Percentiles rank a stretch among this genome's conserved stretches.
Evolutionary conservation across 2,329 filamentous ascomycete species (phyloP).

Genomic region (Nannizzia gypsea): DNA sequence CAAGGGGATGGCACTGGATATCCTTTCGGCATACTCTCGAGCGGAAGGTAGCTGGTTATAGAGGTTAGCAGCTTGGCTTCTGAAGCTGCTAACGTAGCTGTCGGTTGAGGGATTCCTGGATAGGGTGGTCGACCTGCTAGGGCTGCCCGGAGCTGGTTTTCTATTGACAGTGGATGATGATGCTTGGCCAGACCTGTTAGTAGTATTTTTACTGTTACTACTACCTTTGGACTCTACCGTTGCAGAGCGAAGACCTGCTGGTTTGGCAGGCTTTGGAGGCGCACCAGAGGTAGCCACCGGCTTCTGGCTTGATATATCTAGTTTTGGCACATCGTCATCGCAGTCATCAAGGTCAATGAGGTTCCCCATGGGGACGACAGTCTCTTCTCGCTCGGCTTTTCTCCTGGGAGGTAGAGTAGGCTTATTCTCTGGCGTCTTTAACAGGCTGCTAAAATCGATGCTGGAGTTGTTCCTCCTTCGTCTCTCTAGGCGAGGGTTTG

Average conservation of each 20-base stretch:
- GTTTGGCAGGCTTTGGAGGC: constrained; percentile 36
- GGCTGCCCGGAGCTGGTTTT: constrained; percentile 15
- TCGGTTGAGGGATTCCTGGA: constrained; percentile 4
- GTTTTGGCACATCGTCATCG: constrained; percentile 15
- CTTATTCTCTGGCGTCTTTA: constrained; percentile 22
- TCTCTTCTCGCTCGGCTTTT: constrained; percentile 16
- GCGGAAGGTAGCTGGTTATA: constrained; percentile 16
- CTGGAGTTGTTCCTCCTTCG: constrained; percentile 19
- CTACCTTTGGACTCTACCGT: constrained; percentile 7
- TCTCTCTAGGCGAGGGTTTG: constrained; percentile 29
- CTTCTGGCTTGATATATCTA: constrained; percentile 14
- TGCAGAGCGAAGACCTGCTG: constrained; percentile 21
- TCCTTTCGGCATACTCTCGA: constrained; percentile 14
- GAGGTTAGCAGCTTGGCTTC: constrained; percentile 13
- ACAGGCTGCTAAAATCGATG: constrained; percentile 18
- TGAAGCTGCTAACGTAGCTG: constrained; percentile 14
- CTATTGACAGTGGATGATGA: constrained; percentile 7
- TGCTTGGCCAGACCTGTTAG: not conserved
- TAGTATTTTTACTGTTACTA: constrained; percentile 1
- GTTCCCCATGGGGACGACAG: constrained; percentile 19
- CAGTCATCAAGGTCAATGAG: constrained; percentile 29
- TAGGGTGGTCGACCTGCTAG: constrained; percentile 12
- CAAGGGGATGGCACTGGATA: constrained; percentile 24
- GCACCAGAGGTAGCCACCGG: constrained; percentile 15
- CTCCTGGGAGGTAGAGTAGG: constrained; percentile 32